phyloP scores from a whole-genome alignment of 2,329 filamentous ascomycete species.

The Sporothrix schenckii region DNA sequence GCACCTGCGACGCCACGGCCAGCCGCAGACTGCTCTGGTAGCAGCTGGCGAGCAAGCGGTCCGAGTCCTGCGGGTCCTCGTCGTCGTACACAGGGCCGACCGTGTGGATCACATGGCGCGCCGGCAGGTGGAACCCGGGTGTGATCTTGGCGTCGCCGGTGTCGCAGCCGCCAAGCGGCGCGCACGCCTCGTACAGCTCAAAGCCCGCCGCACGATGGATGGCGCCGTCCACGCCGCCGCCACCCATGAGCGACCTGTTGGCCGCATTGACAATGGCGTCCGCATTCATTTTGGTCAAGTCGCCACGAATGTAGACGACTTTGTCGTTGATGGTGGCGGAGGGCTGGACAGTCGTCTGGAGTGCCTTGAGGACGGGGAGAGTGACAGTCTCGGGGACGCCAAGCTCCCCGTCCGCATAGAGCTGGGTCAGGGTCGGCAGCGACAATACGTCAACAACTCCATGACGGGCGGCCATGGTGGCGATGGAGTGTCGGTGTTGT shows the following conservation, averaged over 20 bases:
- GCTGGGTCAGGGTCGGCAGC: constrained; percentile 8
- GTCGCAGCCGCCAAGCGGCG: constrained; percentile 68
- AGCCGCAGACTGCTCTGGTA: constrained; percentile 73
- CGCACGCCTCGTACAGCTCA: constrained; percentile 69
- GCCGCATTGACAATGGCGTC: constrained; percentile 94
- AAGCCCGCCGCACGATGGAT: constrained; percentile 84
- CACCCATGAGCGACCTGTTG: constrained; percentile 75
- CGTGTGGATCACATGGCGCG: constrained; percentile 80
- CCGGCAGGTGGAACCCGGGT: constrained; percentile 72
- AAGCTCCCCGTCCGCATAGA: background rate
- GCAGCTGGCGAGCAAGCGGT: constrained; percentile 59
- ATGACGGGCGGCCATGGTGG: background rate
- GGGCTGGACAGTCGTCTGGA: constrained; percentile 33
- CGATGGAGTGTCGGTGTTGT: background rate
- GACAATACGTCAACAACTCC: background rate
- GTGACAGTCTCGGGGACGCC: background rate
- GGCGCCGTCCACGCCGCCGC: constrained; percentile 87
- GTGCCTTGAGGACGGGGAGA: background rate
- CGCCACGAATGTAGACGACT: constrained; percentile 70
- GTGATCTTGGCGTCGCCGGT: constrained; percentile 87
- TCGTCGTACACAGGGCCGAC: constrained; percentile 78
- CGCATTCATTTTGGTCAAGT: constrained; percentile 78
- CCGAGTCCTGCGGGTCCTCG: constrained; percentile 46
- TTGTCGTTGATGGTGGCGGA: constrained; percentile 67
- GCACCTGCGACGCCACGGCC: constrained; percentile 62